phyloP scores from a whole-genome alignment of 2,329 filamentous ascomycete species.

The Alternaria consortialis region DNA sequence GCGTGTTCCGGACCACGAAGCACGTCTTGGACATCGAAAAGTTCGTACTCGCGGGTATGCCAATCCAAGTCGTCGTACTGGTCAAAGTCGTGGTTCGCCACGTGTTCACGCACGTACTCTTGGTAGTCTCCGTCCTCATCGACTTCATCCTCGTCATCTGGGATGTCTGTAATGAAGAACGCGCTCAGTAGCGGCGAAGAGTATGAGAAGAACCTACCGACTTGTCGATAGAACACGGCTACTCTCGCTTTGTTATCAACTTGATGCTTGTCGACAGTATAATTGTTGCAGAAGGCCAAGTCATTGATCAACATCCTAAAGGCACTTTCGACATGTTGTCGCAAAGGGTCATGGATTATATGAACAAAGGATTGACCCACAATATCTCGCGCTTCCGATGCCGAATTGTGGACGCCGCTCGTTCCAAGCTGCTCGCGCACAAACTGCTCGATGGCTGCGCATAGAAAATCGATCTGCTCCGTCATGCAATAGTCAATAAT shows the following conservation, averaged over 20 bases:
- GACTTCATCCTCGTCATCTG: neutral
- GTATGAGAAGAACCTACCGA: neutral
- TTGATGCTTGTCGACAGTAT: neutral
- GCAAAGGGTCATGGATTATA: neutral
- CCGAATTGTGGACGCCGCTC: neutral
- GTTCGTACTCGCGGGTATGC: neutral
- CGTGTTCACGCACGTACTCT: neutral
- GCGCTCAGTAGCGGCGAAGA: neutral
- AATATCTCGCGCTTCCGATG: neutral
- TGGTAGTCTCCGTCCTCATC: neutral
- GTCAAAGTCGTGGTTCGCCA: neutral
- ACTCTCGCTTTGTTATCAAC: neutral
- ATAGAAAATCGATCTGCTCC: neutral
- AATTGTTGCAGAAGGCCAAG: neutral
- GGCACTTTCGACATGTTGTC: neutral
- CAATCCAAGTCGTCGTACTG: neutral
- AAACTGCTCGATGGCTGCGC: neutral
- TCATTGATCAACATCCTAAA: neutral
- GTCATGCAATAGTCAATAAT: neutral
- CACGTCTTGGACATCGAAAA: neutral
- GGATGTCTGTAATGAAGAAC: neutral
- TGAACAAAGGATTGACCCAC: neutral
- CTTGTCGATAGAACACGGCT: neutral
- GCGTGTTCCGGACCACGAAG: constrained; percentile 5
- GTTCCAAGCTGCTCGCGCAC: neutral